phyloP scores from a whole-genome alignment of 2,329 filamentous ascomycete genomes.

The Beauveria medogensis region DNA sequence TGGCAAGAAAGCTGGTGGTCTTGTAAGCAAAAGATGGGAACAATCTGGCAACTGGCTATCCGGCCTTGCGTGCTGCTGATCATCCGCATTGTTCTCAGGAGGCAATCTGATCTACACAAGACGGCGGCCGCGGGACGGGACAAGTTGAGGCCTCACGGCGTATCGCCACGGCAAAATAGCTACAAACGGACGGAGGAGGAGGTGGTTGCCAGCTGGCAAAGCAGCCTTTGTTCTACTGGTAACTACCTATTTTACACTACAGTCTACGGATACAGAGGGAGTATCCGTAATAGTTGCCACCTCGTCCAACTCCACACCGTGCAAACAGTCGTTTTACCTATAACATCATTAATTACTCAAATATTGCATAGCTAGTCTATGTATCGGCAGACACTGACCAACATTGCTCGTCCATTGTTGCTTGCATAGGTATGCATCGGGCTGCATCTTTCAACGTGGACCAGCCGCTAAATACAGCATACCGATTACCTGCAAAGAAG shows the following conservation, averaged over 20 bases:
- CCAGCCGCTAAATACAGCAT: neutral
- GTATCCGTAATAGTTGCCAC: neutral
- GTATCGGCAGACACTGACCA: neutral
- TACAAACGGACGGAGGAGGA: neutral
- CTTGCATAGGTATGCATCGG: neutral
- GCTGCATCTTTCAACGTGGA: constrained; percentile 6
- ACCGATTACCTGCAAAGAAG: neutral
- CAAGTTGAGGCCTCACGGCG: neutral
- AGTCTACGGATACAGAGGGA: too few relatives aligned
- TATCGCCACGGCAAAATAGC: neutral
- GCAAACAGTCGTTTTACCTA: too few relatives aligned
- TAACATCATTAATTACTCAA: too few relatives aligned
- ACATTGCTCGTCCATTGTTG: neutral
- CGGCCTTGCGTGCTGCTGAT: constrained; percentile 1
- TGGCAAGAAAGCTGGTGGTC: neutral
- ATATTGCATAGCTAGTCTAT: too few relatives aligned
- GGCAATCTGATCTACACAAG: constrained; percentile 1
- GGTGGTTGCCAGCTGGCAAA: neutral
- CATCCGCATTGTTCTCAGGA: constrained; percentile 7
- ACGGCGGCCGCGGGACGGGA: neutral
- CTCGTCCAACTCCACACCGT: neutral
- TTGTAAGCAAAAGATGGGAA: neutral
- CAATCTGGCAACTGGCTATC: neutral
- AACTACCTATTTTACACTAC: too few relatives aligned
- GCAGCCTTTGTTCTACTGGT: too few relatives aligned